Evolutionary conservation across 805 yeast species (phyloP), one percentile per base, ranked within the genome.

Genomic region (Sugiyamaella marilandica): DNA sequence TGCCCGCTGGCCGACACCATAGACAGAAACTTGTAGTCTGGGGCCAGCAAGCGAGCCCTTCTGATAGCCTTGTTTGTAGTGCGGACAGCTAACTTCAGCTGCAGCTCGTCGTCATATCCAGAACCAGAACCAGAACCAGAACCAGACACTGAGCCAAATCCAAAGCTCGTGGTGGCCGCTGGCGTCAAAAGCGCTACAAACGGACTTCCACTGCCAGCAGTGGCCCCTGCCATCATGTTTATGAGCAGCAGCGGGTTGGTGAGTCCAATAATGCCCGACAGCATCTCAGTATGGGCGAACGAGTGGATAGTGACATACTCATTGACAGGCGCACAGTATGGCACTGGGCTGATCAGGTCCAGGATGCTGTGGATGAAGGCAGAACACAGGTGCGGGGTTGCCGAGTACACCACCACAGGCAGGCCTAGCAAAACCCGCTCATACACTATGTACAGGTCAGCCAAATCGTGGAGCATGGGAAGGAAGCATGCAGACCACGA

Each of bases 261-360:
- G 37, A 62, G 43, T 5, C 65, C 65, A 10, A 41, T 45, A 5
- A 59, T 54, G 1, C 61, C 59, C 9, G 43, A 21, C 18, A 19
- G 32, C 10, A 36, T 47, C 21, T 41, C 36, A 24, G 33, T 45
- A 18, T 41, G 35, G 10, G 51, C 33, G 36, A 50, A 50, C 10
- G 65, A 54, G 41, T 62, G 65, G 34, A 62, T 60, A 3, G 65
- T 62, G 9, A 62, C 58, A 41, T 62, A 62, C 19, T 62, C 66
- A 14, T 58, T 50, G 29, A 60, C 51, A 10, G 51, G 55, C 24
- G 46, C 47, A 5, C 39, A 29, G 19, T 55, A 54, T 2, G 52
- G 54, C 13, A 62, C 31, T 21, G 66, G 66, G 16, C 54, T 16
- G 14, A 62, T 54, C 26, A 62, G 56, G 45, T 59, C 63, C 10